phyloP scores from a whole-genome alignment of 345 rosid genomes.

The Salix caprea region DNA sequence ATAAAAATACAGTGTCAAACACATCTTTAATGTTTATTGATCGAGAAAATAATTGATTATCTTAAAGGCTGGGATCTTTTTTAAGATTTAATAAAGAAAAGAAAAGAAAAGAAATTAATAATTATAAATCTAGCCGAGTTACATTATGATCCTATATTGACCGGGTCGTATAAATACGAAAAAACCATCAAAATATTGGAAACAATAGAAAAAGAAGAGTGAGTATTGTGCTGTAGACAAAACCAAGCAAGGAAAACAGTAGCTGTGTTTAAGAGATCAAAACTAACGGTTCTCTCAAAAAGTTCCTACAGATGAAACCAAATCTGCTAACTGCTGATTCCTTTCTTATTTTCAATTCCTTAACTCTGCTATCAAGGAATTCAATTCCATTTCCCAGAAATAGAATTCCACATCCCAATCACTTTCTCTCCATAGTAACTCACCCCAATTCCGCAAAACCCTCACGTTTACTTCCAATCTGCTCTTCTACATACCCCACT shows the following conservation, averaged over 20 bases:
- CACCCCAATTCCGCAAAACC: conserved; percentile 15
- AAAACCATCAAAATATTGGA: no score
- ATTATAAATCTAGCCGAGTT: no score
- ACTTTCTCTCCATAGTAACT: conserved; percentile 9
- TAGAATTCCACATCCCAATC: conserved; percentile 13
- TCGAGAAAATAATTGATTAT: no score
- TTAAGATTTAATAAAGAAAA: no score
- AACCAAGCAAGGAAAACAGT: background rate
- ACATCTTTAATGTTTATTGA: no score
- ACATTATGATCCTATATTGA: no score
- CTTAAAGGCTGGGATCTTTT: no score
- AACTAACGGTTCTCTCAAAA: background rate
- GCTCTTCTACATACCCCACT: conserved; percentile 27
- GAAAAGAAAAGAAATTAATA: no score
- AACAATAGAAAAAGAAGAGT: background rate
- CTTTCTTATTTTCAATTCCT: conserved; percentile 8
- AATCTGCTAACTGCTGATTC: conserved; percentile 23
- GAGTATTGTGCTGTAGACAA: background rate
- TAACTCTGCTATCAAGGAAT: conserved; percentile 1
- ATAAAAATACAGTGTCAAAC: no score
- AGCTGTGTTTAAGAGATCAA: background rate
- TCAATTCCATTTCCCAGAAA: conserved; percentile 18
- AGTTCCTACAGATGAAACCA: conserved; percentile 33
- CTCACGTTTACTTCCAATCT: conserved; percentile 27
- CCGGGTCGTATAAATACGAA: no score